Evolutionary conservation across 2,329 filamentous ascomycete genomes (phyloP).

Genomic region (Alternaria sp.): DNA sequence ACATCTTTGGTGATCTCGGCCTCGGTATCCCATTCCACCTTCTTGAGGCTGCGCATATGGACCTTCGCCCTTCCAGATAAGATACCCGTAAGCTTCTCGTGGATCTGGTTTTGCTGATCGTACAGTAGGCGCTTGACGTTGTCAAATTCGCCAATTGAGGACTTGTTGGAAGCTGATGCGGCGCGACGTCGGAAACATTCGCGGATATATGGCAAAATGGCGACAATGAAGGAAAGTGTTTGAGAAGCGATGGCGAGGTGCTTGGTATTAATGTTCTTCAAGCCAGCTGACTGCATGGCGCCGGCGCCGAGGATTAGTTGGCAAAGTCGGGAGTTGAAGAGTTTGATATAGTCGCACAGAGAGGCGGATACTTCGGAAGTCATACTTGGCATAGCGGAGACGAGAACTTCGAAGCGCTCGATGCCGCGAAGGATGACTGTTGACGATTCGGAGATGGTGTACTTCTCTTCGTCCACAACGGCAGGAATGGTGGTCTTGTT

Average conservation of each 20-base stretch:
- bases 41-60: constrained; percentile 77
- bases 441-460: constrained; percentile 84
- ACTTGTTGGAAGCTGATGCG: constrained; percentile 54
- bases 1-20: constrained; percentile 53
- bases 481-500: constrained; percentile 65
- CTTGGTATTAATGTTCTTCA: constrained; percentile 91
- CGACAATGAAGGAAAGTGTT: constrained; percentile 84
- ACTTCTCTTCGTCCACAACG: constrained; percentile 82
- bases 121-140: constrained; percentile 83
- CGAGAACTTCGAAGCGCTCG: constrained; percentile 81
- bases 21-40: constrained; percentile 74
- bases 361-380: constrained; percentile 80
- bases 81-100: constrained; percentile 92
- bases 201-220: constrained; percentile 85
- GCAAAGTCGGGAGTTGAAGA: constrained; percentile 96
- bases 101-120: constrained; percentile 89
- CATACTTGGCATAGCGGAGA: constrained; percentile 87
- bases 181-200: constrained; percentile 85
- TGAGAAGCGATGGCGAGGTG: constrained; percentile 93
- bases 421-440: constrained; percentile 82
- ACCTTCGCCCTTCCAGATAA: constrained; percentile 80
- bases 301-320: constrained; percentile 96
- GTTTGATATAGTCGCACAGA: constrained; percentile 83
- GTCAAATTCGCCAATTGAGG: constrained; percentile 80
- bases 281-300: constrained; percentile 83